phyloP scores from a whole-genome alignment of 441 rosid species.

The Metrosideros polymorpha region DNA sequence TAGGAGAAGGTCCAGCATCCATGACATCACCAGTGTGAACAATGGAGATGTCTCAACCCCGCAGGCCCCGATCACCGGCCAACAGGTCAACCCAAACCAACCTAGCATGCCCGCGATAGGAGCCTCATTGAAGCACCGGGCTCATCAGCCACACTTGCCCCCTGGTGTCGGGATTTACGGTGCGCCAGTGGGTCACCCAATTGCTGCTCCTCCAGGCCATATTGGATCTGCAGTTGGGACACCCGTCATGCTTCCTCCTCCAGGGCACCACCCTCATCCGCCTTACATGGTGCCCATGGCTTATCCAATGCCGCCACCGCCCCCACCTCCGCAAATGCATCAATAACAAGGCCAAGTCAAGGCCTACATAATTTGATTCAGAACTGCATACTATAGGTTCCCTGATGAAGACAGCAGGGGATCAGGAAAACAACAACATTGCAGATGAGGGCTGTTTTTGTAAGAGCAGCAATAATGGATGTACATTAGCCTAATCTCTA shows the following conservation, averaged over 20 bases:
- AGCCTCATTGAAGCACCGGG: conserved; percentile 28
- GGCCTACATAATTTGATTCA: not conserved
- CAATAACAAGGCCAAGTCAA: conserved; percentile 11
- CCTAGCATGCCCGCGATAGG: conserved; percentile 19
- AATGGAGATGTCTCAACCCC: conserved; percentile 19
- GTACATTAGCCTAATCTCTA: not conserved
- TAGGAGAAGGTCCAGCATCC: conserved; percentile 57
- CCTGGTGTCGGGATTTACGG: conserved; percentile 55
- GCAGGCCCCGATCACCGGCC: conserved; percentile 40
- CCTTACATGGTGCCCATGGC: conserved; percentile 54
- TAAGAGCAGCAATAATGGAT: not conserved
- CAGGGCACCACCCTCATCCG: conserved; percentile 36
- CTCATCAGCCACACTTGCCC: conserved; percentile 33
- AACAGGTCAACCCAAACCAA: conserved; percentile 28
- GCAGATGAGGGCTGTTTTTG: not conserved
- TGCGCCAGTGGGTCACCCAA: conserved; percentile 64
- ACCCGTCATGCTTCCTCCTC: conserved; percentile 76
- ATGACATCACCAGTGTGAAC: conserved; percentile 52
- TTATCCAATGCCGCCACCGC: conserved; percentile 53
- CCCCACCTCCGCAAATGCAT: conserved; percentile 34
- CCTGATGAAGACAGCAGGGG: not conserved
- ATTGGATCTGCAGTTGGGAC: conserved; percentile 77
- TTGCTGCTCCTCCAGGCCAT: conserved; percentile 42
- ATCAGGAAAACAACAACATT: not conserved
- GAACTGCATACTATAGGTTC: not conserved